A percentile compares a stretch with the other conserved stretches of the same genome.
Evolutionary conservation across 2,329 filamentous ascomycete species (phyloP).

Genomic region (Fusarium longipes): DNA sequence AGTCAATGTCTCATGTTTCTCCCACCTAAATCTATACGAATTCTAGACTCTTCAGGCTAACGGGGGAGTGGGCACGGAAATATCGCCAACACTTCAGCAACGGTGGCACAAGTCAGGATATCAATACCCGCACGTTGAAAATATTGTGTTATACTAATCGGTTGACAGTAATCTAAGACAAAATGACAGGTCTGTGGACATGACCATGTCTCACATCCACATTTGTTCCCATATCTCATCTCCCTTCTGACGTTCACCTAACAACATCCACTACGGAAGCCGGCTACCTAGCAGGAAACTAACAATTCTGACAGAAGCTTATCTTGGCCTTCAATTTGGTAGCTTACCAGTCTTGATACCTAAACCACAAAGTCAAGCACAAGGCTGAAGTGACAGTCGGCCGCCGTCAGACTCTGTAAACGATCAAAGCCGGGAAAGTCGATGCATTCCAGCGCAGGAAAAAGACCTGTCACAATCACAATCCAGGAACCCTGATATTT

Average conservation of each 20-base stretch:
- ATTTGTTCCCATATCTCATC: background rate
- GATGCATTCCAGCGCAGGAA: conserved; percentile 10
- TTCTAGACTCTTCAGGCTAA: background rate
- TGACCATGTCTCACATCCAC: background rate
- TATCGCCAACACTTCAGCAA: background rate
- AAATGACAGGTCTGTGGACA: background rate
- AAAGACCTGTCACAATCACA: background rate
- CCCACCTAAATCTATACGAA: too few relatives aligned
- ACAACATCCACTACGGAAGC: conserved; percentile 2
- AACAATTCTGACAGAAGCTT: conserved; percentile 20
- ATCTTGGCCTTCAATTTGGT: background rate
- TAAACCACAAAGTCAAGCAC: background rate
- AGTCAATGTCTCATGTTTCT: background rate
- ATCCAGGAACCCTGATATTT: background rate
- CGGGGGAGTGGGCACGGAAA: background rate
- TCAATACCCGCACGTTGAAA: too few relatives aligned
- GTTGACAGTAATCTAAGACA: background rate
- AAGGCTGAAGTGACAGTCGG: background rate
- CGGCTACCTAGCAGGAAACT: background rate
- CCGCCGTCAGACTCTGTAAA: background rate
- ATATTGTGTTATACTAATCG: too few relatives aligned
- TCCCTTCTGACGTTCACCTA: conserved; percentile 1
- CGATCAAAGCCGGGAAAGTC: background rate
- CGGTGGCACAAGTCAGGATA: too few relatives aligned
- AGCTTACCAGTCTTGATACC: background rate